phyloP scores from a whole-genome alignment of 2,329 filamentous ascomycete species.

The Neonectria ditissima region DNA sequence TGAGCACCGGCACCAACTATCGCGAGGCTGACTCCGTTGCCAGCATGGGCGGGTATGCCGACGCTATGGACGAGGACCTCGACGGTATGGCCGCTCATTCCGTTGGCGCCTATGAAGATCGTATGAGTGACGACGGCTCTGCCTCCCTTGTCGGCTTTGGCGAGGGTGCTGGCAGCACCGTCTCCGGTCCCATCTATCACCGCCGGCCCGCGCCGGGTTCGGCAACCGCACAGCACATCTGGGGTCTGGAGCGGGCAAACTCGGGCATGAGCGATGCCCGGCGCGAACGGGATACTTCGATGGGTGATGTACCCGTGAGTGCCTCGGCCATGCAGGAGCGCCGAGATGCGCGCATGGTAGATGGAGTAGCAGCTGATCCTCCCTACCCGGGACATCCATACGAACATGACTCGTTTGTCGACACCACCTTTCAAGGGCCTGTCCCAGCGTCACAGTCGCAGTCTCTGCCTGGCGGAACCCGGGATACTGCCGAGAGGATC shows the following conservation, averaged over 20 bases:
- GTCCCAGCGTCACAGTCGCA: slow-evolving; percentile 54
- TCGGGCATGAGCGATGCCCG: slow-evolving; percentile 64
- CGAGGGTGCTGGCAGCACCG: slow-evolving; percentile 88
- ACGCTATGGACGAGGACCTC: slow-evolving; percentile 66
- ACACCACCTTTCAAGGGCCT: slow-evolving; percentile 72
- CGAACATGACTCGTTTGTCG: slow-evolving; percentile 68
- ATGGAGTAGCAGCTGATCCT: slow-evolving; percentile 72
- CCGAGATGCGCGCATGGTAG: slow-evolving; percentile 73
- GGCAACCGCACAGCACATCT: slow-evolving; percentile 52
- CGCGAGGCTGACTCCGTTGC: slow-evolving; percentile 70
- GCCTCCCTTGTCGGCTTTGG: slow-evolving; percentile 92
- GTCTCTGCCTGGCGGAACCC: slow-evolving; percentile 40
- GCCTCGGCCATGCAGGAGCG: slow-evolving; percentile 63
- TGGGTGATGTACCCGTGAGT: slow-evolving; percentile 58
- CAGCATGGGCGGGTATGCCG: slow-evolving; percentile 59
- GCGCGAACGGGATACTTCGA: slow-evolving; percentile 50
- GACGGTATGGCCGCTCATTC: slow-evolving; percentile 60
- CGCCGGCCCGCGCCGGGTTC: slow-evolving; percentile 59
- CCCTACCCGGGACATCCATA: slow-evolving; percentile 57
- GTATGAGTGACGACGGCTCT: slow-evolving; percentile 86
- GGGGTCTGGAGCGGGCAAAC: slow-evolving; percentile 62
- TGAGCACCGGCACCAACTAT: slow-evolving; percentile 75
- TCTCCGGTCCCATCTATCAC: slow-evolving; percentile 81
- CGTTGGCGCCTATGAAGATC: slow-evolving; percentile 69
- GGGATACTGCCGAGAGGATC: slow-evolving; percentile 74